Conservation (phyloP, 2,329 filamentous ascomycete species). For the Aaosphaeria arxii region DNA sequence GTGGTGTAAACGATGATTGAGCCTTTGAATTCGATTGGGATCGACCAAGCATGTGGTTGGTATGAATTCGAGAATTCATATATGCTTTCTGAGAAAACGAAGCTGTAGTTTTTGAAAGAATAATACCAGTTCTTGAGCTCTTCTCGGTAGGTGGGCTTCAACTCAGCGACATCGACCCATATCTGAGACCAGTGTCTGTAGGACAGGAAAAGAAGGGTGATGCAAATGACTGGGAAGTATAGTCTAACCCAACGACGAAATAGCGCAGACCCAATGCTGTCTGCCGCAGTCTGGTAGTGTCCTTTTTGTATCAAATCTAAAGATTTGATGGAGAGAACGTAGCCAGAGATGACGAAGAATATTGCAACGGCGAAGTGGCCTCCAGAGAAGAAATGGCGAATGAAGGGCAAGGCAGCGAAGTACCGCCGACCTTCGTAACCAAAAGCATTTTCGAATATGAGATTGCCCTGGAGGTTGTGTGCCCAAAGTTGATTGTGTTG, state of each 20-base stretch:
- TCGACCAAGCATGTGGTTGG: conserved; percentile 36
- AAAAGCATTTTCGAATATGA: conserved; percentile 39
- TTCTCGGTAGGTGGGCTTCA: conserved; percentile 45
- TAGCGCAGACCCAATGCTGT: conserved; percentile 47
- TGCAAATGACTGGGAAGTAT: conserved; percentile 52
- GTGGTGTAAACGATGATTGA: conserved; percentile 62
- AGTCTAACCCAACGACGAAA: conserved; percentile 53
- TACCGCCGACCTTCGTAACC: conserved; percentile 29
- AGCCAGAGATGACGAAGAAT: conserved; percentile 54
- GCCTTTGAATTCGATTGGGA: conserved; percentile 47
- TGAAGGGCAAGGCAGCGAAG: conserved; percentile 40
- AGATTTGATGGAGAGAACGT: conserved; percentile 50
- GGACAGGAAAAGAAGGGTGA: conserved; percentile 54
- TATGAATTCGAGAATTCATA: conserved; percentile 52
- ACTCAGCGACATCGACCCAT: conserved; percentile 43
- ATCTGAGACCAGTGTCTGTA: conserved; percentile 46
- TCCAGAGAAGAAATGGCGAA: conserved; percentile 48
- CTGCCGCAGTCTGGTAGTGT: conserved; percentile 38
- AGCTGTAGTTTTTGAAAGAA: conserved; percentile 63
- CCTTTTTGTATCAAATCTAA: conserved; percentile 43
- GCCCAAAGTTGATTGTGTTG: conserved; percentile 52
- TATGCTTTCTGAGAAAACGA: conserved; percentile 58
- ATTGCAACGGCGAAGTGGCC: conserved; percentile 52
- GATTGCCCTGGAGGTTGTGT: conserved; percentile 44
- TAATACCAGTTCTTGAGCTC: conserved; percentile 27